Base-by-base conservation (phyloP, 2,329 filamentous ascomycete species). In the Fusarium sp. region DNA sequence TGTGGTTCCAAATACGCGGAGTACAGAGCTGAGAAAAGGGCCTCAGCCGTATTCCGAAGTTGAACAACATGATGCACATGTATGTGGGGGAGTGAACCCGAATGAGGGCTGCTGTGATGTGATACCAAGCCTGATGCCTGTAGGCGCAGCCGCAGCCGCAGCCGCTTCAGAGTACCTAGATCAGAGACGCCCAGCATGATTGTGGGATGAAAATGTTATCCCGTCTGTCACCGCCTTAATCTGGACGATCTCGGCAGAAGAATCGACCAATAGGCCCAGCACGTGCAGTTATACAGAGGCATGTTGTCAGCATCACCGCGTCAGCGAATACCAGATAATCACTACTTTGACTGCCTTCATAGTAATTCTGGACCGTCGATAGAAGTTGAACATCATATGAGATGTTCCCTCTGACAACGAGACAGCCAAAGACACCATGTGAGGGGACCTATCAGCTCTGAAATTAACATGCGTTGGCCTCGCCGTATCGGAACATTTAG, bases 51-150 rank as follows among this genome's bases (percentile, higher is more conserved):
- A 41, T 55, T 53, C 62, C 58, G 58, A 58, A 50, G 62, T 58
- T 52, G 24, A 59, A 52, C 62, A 64, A 29, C 58, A 59, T 59
- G 41, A 56, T 63, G 62, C 42, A 64, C 50, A 56, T 63, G 62
- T 39, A 64, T 53, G 39, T 46, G 64, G 53, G 42, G 55, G 19
- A 41, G 19, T 19, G 36, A 51, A 45, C 55, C 43, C 41, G 29
- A 65, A 47, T 49, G 51, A 36, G 58, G 49, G 41, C 22, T 28
- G 35, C n/a, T 28, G 39, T 26, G 43, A 59, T 39, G 38, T 58
- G 52, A 43, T 35, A 47, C 47, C 36, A 53, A 28, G 5, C 9
- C 26, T 28, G 26, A 19, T 38, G 44, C 19, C 29, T 42, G 35
- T 53, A 61, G 56, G 25, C 47, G 58, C 52, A 65, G 56, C 26